phyloP scores from a whole-genome alignment of 345 rosid genomes.

The Ceriops zippeliana region DNA sequence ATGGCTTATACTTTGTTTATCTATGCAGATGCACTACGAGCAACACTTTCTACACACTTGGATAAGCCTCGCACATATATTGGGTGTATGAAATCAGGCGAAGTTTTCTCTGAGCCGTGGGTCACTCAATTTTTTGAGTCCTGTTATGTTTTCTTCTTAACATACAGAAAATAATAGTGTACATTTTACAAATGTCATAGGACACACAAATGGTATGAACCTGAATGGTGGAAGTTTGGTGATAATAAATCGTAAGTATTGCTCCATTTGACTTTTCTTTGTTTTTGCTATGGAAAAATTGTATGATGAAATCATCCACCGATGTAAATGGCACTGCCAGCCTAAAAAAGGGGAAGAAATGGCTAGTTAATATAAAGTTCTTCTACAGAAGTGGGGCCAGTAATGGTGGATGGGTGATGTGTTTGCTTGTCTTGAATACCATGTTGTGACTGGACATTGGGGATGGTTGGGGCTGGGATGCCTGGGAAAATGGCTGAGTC shows the following conservation, averaged over 20 bases:
- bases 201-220: slow-evolving; percentile 66
- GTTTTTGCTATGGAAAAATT: neutral
- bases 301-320: slow-evolving; percentile 1
- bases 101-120: slow-evolving; percentile 71
- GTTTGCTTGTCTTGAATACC: neutral
- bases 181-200: slow-evolving; percentile 32
- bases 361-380: neutral
- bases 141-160: neutral
- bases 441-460: neutral
- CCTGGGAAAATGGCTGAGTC: neutral
- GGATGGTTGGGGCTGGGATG: neutral
- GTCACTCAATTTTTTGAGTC: slow-evolving; percentile 24
- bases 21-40: slow-evolving; percentile 61
- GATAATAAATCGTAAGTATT: slow-evolving; percentile 66
- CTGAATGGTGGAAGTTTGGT: slow-evolving; percentile 98
- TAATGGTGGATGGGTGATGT: neutral
- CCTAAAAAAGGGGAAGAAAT: neutral
- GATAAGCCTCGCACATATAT: slow-evolving; percentile 66
- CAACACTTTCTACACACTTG: slow-evolving; percentile 59
- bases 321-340: neutral
- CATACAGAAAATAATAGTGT: neutral
- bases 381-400: no score
- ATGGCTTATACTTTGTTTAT: slow-evolving; percentile 15
- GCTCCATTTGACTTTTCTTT: neutral
- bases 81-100: slow-evolving; percentile 88